Evolutionary conservation across 495 filamentous ascomycete genomes (phyloP).

Genomic region (Oidiodendron maius): DNA sequence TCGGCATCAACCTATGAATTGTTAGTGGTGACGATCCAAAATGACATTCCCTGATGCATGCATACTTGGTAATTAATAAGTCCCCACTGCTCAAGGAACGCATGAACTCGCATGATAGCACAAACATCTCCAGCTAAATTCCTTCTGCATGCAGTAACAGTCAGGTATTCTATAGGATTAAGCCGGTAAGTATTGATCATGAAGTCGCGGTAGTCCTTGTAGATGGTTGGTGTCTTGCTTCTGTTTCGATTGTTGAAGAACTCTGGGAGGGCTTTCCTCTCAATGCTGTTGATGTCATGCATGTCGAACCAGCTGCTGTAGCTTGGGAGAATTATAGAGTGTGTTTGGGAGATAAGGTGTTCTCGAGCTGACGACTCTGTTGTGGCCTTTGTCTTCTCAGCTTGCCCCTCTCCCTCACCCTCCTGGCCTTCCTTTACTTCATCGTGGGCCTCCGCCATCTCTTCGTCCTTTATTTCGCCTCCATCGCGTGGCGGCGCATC

Average conservation of each 20-base stretch:
- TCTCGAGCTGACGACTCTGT: conserved; percentile 80
- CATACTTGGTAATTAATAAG: conserved; percentile 97
- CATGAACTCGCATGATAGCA: conserved; percentile 97
- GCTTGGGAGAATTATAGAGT: conserved; percentile 90
- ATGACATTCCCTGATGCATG: conserved; percentile 1
- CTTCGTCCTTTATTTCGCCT: conserved; percentile 68
- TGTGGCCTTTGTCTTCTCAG: conserved; percentile 58
- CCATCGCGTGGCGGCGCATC: conserved; percentile 67
- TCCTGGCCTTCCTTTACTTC: conserved; percentile 40
- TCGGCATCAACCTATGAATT: conserved; percentile 80
- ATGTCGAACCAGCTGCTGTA: conserved; percentile 99
- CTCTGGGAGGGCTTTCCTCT: conserved; percentile 87
- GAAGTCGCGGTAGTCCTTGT: conserved; percentile 98
- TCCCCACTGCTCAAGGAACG: conserved; percentile 98
- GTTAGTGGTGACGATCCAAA: conserved; percentile 8
- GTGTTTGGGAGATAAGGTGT: conserved; percentile 86
- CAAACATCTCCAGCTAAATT: conserved; percentile 97
- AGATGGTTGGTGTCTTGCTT: conserved; percentile 95
- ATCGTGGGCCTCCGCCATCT: conserved; percentile 71
- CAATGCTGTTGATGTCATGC: conserved; percentile 80
- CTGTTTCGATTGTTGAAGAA: conserved; percentile 98
- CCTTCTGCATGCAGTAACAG: conserved; percentile 92
- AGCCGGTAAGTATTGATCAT: conserved; percentile 99
- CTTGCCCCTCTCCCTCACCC: conserved; percentile 33
- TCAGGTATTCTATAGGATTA: conserved; percentile 93